Conservation (phyloP, 2,329 filamentous ascomycete genomes). For the Eurotiales sp. region DNA sequence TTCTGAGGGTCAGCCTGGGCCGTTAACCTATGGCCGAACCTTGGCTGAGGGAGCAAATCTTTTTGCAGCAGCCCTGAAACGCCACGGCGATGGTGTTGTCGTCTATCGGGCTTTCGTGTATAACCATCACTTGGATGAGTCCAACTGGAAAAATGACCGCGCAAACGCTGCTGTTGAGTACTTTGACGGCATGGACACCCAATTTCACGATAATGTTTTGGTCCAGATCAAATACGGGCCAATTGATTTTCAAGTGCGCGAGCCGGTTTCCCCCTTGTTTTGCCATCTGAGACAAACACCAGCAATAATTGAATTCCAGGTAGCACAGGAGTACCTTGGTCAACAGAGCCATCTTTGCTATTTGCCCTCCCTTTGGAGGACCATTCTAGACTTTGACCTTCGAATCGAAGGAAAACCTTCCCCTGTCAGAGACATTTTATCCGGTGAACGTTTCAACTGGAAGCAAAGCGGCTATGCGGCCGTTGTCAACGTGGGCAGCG, state of each 20-base stretch:
- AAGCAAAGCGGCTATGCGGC: conserved; percentile 60
- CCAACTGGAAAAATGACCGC: conserved; percentile 63
- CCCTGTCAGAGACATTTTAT: conserved; percentile 57
- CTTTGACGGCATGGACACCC: conserved; percentile 60
- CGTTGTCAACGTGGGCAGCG: conserved; percentile 64
- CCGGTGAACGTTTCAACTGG: conserved; percentile 57
- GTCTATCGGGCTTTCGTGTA: conserved; percentile 74
- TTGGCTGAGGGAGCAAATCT: conserved; percentile 65
- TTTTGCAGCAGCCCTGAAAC: conserved; percentile 58
- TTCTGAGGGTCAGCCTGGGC: conserved; percentile 66
- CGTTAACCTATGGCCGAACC: conserved; percentile 66
- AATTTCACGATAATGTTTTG: conserved; percentile 67
- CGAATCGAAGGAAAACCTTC: conserved; percentile 56
- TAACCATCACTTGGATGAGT: conserved; percentile 52
- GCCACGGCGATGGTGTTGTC: conserved; percentile 56
- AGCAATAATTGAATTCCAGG: conserved; percentile 61
- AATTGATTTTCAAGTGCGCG: conserved; percentile 70
- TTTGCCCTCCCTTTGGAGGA: conserved; percentile 65
- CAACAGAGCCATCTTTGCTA: conserved; percentile 69
- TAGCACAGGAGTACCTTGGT: conserved; percentile 67
- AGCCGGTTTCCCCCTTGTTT: conserved; percentile 64
- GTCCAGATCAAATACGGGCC: conserved; percentile 72
- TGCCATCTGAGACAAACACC: conserved; percentile 47
- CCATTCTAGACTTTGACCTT: conserved; percentile 64
- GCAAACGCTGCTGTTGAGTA: conserved; percentile 67